phyloP scores from a whole-genome alignment of 306 rosid species.

The Castanea mollissima region DNA sequence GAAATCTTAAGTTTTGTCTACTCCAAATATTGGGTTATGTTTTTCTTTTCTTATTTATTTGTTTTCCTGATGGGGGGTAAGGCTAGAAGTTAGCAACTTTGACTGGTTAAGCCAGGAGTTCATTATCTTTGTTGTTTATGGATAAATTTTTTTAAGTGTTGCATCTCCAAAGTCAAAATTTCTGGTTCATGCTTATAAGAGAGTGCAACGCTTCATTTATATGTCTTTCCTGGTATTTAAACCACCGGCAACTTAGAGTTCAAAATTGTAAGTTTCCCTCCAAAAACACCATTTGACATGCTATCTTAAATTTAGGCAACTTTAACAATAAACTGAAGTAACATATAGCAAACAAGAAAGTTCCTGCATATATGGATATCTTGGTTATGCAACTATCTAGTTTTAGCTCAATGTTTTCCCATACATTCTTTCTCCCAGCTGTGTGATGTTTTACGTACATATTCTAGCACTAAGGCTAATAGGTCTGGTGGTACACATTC shows the following conservation, averaged over 20 bases:
- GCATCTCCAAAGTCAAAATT: neutral
- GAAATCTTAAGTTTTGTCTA: neutral
- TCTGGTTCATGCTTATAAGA: neutral
- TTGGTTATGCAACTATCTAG: neutral
- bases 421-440: neutral
- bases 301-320: neutral
- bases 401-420: neutral
- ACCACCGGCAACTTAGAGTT: neutral
- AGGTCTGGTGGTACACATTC: constrained; percentile 8
- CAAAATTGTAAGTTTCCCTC: neutral
- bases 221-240: neutral
- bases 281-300: neutral
- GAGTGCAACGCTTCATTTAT: neutral
- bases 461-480: neutral
- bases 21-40: neutral
- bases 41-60: neutral
- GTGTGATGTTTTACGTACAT: neutral
- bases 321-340: neutral
- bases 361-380: neutral
- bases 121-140: neutral
- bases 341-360: neutral
- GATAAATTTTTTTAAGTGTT: neutral
- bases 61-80: neutral
- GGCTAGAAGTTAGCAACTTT: neutral
- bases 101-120: neutral